Evolutionary conservation across 2,329 filamentous ascomycete species (phyloP).

Genomic region (Sarocladium kiliense): DNA sequence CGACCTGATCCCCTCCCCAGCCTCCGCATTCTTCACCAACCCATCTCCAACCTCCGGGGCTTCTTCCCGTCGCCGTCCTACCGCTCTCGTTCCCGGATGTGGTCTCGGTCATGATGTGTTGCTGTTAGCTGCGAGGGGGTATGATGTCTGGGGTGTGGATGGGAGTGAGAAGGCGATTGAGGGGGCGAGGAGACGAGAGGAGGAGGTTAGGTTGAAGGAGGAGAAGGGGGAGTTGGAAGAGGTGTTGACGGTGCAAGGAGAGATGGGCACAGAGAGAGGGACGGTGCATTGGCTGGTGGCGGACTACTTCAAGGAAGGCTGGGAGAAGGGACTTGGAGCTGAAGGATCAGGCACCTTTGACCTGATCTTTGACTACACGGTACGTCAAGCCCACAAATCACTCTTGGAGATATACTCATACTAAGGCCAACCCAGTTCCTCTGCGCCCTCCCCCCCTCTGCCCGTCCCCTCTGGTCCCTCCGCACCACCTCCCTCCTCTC

Average conservation of each 20-base stretch:
- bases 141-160: slow-evolving; percentile 73
- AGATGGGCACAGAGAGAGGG: slow-evolving; percentile 40
- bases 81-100: slow-evolving; percentile 74
- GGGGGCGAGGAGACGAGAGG: slow-evolving; percentile 40
- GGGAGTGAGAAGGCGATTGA: slow-evolving; percentile 44
- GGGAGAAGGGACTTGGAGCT: slow-evolving; percentile 38
- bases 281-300: slow-evolving; percentile 50
- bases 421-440: slow-evolving; percentile 43
- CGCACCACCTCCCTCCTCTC: slow-evolving; percentile 46
- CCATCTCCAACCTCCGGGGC: slow-evolving; percentile 21
- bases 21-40: slow-evolving; percentile 18
- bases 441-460: slow-evolving; percentile 51
- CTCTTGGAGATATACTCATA: no score
- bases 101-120: slow-evolving; percentile 78
- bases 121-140: slow-evolving; percentile 68
- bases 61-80: slow-evolving; percentile 18
- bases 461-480: slow-evolving; percentile 48
- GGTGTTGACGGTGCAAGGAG: slow-evolving; percentile 17
- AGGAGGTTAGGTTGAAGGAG: slow-evolving; percentile 30
- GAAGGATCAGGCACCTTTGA: slow-evolving; percentile 52
- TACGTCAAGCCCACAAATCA: slow-evolving; percentile 32
- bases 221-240: slow-evolving; percentile 29
- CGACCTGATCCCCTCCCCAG: slow-evolving; percentile 35
- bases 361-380: slow-evolving; percentile 59
- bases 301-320: slow-evolving; percentile 63